Percentiles rank a stretch among this genome's conserved stretches.
phyloP scores from a whole-genome alignment of 2,329 filamentous ascomycete genomes.

The Ceratocystis harringtonii region DNA sequence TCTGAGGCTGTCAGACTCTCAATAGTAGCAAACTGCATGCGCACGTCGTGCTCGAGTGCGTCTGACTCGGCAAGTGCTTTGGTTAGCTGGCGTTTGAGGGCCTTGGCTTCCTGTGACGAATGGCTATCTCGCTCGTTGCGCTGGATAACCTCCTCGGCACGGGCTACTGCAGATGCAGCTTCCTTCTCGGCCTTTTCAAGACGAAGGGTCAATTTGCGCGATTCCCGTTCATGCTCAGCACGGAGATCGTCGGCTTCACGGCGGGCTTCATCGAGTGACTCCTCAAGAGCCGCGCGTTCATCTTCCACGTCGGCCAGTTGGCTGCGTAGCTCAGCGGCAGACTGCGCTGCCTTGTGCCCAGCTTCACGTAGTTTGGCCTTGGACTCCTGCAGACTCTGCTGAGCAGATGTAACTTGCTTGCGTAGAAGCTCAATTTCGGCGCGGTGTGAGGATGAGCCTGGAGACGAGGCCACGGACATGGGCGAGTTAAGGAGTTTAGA shows the following conservation, averaged over 20 bases:
- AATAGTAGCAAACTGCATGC: conserved; percentile 52
- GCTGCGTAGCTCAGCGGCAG: conserved; percentile 34
- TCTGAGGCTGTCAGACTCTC: conserved; percentile 42
- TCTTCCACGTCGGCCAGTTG: conserved; percentile 45
- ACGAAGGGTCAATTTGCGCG: conserved; percentile 33
- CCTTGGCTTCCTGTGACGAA: conserved; percentile 39
- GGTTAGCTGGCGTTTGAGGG: conserved; percentile 45
- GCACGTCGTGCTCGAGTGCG: conserved; percentile 56
- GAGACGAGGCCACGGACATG: conserved; percentile 22
- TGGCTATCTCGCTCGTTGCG: conserved; percentile 25
- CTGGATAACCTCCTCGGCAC: conserved; percentile 22
- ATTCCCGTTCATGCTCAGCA: conserved; percentile 29
- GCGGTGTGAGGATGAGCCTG: conserved; percentile 35
- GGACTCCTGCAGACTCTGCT: conserved; percentile 43
- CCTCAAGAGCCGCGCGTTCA: conserved; percentile 42
- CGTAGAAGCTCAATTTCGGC: conserved; percentile 45
- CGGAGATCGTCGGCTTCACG: conserved; percentile 35
- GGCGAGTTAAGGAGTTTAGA: conserved; percentile 26
- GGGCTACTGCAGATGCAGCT: conserved; percentile 26
- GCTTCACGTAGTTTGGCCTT: conserved; percentile 36
- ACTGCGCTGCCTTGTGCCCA: conserved; percentile 31
- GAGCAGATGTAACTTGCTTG: conserved; percentile 44
- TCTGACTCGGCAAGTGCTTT: conserved; percentile 49
- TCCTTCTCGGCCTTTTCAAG: conserved; percentile 38
- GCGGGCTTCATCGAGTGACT: conserved; percentile 41